Percentiles rank a stretch among this genome's conserved stretches.
Conservation (phyloP, 1,139 yeast genomes). For the Kodamaea ohmeri region DNA sequence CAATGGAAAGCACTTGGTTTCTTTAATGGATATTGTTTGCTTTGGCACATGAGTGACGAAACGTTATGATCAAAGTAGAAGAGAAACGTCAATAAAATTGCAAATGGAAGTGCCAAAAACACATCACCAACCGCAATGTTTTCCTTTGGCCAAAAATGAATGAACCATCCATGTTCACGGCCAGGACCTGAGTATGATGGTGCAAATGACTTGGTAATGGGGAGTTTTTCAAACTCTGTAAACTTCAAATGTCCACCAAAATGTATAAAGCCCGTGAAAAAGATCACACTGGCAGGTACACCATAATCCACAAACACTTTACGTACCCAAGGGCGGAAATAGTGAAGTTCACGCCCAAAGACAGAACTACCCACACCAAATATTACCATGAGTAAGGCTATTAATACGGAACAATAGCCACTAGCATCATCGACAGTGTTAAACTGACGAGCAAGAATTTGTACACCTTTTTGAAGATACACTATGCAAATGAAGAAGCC, state of each 20-base stretch:
- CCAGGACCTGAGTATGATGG: slow-evolving; percentile 55
- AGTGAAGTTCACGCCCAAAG: slow-evolving; percentile 59
- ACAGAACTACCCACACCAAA: slow-evolving; percentile 67
- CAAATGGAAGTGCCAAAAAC: slow-evolving; percentile 90
- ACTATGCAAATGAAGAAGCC: slow-evolving; percentile 88
- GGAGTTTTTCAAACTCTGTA: slow-evolving; percentile 56
- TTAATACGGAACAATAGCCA: slow-evolving; percentile 75
- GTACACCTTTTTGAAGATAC: slow-evolving; percentile 89
- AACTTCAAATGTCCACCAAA: slow-evolving; percentile 72
- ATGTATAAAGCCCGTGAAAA: slow-evolving; percentile 88
- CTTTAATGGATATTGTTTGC: slow-evolving; percentile 70
- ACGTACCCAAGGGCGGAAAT: slow-evolving; percentile 57
- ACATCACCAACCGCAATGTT: slow-evolving; percentile 67
- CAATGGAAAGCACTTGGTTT: slow-evolving; percentile 93
- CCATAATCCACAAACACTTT: slow-evolving; percentile 83
- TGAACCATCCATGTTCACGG: slow-evolving; percentile 66
- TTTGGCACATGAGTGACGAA: slow-evolving; percentile 88
- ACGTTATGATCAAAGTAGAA: slow-evolving; percentile 96
- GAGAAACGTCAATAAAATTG: slow-evolving; percentile 72
- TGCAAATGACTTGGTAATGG: slow-evolving; percentile 68
- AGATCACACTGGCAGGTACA: slow-evolving; percentile 76
- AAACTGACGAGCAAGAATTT: slow-evolving; percentile 74
- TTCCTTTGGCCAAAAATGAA: slow-evolving; percentile 67
- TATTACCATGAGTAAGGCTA: slow-evolving; percentile 69
- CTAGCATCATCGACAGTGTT: slow-evolving; percentile 40